Conservation (phyloP, 257 asterid species). For the Nicotiana benthamiana region DNA sequence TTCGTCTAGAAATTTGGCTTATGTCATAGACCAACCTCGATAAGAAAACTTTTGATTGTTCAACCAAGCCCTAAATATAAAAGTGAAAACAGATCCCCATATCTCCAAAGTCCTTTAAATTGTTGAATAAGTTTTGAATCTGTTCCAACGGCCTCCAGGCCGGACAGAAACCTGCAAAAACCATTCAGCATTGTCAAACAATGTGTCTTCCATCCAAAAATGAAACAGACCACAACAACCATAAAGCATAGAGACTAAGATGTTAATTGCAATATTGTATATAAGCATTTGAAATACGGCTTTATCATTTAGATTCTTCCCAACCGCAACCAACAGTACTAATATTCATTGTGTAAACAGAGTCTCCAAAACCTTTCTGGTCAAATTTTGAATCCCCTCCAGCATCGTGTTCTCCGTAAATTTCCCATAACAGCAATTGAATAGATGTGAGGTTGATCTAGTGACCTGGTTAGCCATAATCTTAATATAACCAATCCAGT, state of each 20-base stretch:
- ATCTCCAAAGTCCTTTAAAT: slow-evolving; percentile 91
- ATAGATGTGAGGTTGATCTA: background rate
- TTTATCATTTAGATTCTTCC: background rate
- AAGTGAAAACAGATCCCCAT: slow-evolving; percentile 89
- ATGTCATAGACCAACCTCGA: slow-evolving; percentile 49
- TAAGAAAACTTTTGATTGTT: slow-evolving; percentile 79
- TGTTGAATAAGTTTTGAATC: slow-evolving; percentile 91
- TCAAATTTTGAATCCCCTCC: background rate
- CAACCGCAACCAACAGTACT: background rate
- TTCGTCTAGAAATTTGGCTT: background rate
- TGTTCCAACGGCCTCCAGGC: slow-evolving; percentile 97
- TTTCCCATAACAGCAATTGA: background rate
- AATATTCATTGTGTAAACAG: background rate
- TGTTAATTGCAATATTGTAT: background rate
- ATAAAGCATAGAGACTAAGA: background rate
- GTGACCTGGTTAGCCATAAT: background rate
- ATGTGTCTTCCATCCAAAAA: background rate
- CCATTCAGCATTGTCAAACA: background rate
- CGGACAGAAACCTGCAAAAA: slow-evolving; percentile 75
- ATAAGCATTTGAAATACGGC: background rate
- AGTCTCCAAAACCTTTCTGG: background rate
- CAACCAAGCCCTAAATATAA: slow-evolving; percentile 77
- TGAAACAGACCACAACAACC: background rate
- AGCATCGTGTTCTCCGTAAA: background rate
- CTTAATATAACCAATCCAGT: background rate